Percentiles rank a stretch among this genome's conserved stretches.
Conservation (phyloP, 1,139 yeast species). For the Torulaspora pretoriensis region DNA sequence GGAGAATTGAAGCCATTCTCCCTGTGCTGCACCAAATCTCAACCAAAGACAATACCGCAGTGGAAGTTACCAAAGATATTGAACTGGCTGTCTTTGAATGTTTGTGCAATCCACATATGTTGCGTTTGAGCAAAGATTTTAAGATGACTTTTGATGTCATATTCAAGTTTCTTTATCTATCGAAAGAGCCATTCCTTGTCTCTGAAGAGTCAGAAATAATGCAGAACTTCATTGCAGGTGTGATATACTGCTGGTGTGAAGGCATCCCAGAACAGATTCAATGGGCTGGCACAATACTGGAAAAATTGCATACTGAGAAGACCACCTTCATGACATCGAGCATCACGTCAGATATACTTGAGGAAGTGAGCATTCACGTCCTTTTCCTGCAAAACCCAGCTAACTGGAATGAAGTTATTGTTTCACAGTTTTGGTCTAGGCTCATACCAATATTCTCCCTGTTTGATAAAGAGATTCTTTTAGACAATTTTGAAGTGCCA, state of each 20-base stretch:
- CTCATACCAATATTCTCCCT: constrained; percentile 42
- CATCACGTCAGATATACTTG: constrained; percentile 42
- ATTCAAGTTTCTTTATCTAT: constrained; percentile 31
- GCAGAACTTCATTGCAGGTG: constrained; percentile 43
- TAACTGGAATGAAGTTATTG: constrained; percentile 42
- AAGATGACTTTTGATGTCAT: constrained; percentile 37
- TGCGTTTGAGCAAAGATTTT: constrained; percentile 40
- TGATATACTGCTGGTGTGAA: constrained; percentile 50
- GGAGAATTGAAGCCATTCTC: constrained; percentile 47
- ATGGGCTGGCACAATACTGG: constrained; percentile 45
- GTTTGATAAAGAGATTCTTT: constrained; percentile 42
- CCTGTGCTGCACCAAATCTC: constrained; percentile 35
- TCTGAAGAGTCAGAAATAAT: constrained; percentile 18
- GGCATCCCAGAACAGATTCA: constrained; percentile 44
- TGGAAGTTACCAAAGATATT: constrained; percentile 30
- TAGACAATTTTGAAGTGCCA: constrained; percentile 43
- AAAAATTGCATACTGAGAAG: constrained; percentile 21
- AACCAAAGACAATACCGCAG: constrained; percentile 21
- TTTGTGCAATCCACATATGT: constrained; percentile 48
- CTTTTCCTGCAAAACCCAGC: constrained; percentile 51
- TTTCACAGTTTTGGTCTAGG: constrained; percentile 53
- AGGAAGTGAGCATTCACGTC: constrained; percentile 52
- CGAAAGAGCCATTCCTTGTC: constrained; percentile 29
- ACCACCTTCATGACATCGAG: constrained; percentile 18
- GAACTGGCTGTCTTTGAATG: constrained; percentile 44